Evolutionary conservation across 106 monocot species (phyloP).

Genomic region (Phalaenopsis equestris): DNA sequence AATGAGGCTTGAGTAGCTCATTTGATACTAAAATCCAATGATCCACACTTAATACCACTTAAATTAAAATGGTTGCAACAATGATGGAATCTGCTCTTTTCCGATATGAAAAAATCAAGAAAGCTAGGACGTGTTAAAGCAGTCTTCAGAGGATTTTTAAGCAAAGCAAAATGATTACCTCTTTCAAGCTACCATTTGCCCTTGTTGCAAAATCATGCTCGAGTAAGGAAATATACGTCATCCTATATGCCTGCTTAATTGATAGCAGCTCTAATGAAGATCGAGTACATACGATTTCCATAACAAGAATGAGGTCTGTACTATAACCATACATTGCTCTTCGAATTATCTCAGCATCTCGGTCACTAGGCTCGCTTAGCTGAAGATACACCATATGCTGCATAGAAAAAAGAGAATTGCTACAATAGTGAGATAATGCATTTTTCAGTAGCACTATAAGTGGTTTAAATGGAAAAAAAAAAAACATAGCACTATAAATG

Average conservation of each 20-base stretch:
- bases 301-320: conserved; percentile 13
- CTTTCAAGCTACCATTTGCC: conserved; percentile 22
- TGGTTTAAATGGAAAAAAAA: neutral
- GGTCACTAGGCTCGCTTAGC: conserved; percentile 15
- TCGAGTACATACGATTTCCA: conserved; percentile 40
- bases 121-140: too few species aligned
- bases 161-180: conserved; percentile 15
- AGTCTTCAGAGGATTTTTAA: too few species aligned
- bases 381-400: conserved; percentile 37
- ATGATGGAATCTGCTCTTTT: too few species aligned
- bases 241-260: conserved; percentile 23
- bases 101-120: too few species aligned
- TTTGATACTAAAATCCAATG: too few species aligned
- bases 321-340: conserved; percentile 16
- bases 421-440: neutral
- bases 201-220: conserved; percentile 26
- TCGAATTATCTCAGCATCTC: conserved; percentile 30
- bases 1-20: too few species aligned
- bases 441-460: too few species aligned
- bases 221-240: conserved; percentile 19
- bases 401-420: neutral
- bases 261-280: conserved; percentile 22
- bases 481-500: neutral
- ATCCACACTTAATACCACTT: too few species aligned
- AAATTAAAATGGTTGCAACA: too few species aligned